Base-by-base conservation (phyloP, 371 early-diverging fungal genomes). In the Mortierella sp. region DNA sequence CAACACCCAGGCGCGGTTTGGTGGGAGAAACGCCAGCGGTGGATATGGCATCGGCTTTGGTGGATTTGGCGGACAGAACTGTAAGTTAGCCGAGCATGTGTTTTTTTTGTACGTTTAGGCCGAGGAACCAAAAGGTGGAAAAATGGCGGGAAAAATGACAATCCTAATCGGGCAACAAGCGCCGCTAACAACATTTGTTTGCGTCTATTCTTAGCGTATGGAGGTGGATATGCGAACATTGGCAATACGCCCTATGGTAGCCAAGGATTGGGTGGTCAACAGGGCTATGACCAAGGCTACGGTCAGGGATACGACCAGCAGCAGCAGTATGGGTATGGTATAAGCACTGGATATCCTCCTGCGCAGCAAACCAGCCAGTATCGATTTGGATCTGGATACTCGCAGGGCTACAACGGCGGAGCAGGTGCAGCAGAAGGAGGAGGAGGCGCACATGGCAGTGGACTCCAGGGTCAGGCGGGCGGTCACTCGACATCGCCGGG, bases 1-100 rank as follows among this genome's bases (percentile, higher is more conserved):
- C 24, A 65, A 21, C 41, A 35, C 38, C 65, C 41, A 32, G 38
- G 10, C 38, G 8, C 65, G 65, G 18, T 65, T 38, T 38, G 65
- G 65, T 38, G 44, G 49, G 10, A 29, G 44, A 43, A 49, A 44
- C 21, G n/a, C 18, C 7, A n/a, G 29, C 29, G 77, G 80, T 41
- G 83, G 83, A 56, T 80, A 80, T 48, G 81, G 83, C n/a, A 78
- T 75, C 4, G 84, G 84, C 46, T 84, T 78, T 32, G 84, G 84
- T 48, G 84, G 81, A 16, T 84, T 84, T 78, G 84, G 84, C 3
- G 84, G 84, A 18, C 84, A 81, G 1, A 84, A 78, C 71, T 71
- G 84, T 84, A 80, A 77, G 84, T 77, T 80, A 46, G 11, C 44
- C 41, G 72, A 10, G 58, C 27, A 10, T 24, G 2, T 27, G 2